Evolutionary conservation across 176 grass and related monocot species (phyloP).

Genomic region (Eremochloa ophiuroides): DNA sequence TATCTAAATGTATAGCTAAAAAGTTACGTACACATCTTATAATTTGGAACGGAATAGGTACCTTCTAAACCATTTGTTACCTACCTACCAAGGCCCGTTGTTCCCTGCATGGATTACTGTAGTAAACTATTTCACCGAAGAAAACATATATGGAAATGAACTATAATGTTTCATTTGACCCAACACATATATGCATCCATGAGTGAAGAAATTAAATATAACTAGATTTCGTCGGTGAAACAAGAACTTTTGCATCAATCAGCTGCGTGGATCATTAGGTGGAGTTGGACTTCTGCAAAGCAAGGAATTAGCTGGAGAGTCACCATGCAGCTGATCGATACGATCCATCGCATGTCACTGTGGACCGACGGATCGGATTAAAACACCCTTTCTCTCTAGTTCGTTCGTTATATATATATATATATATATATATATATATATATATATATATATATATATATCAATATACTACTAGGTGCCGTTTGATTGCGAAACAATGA

Average conservation of each 20-base stretch:
- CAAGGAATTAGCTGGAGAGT: conserved; percentile 43
- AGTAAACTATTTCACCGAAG: too few species aligned
- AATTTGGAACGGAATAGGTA: too few species aligned
- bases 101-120: too few species aligned
- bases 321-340: conserved; percentile 29
- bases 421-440: not conserved
- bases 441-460: not conserved
- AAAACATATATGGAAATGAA: not conserved
- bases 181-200: not conserved
- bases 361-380: conserved; percentile 28
- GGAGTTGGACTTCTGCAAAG: conserved; percentile 43
- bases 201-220: not conserved
- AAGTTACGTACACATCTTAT: too few species aligned
- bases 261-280: conserved; percentile 37
- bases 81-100: too few species aligned
- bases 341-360: conserved; percentile 34
- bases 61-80: too few species aligned
- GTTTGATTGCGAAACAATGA: too few species aligned
- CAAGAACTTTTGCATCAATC: not conserved
- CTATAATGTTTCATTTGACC: not conserved
- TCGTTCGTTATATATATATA: not conserved
- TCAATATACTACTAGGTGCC: too few species aligned
- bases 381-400: not conserved
- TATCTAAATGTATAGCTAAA: too few species aligned
- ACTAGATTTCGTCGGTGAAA: conserved; percentile 17